Evolutionary conservation across 805 yeast species (phyloP), one percentile per base, ranked within the genome.

Genomic region (Candida awuae): DNA sequence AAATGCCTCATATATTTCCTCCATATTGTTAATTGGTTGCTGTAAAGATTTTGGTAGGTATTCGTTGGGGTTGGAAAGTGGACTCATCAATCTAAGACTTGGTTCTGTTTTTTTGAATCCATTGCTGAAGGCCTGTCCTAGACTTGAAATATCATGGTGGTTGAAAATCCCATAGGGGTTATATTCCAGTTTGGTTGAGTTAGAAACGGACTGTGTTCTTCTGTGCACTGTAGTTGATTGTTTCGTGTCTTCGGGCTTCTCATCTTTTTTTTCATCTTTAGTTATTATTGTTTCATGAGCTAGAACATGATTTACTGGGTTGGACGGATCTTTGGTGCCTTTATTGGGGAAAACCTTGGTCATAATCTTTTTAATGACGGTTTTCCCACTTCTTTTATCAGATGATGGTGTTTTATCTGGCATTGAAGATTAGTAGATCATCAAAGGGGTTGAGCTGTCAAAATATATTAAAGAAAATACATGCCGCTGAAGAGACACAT

Each of bases 11-110:
- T 74, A 83, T 40, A 72, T 74, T 32, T 77, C 80, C 22, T 68
- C 64, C 35, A 83, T 57, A 31, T 68, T 66, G 3, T 66, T 59
- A 38, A 66, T 65, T 1, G 59, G 57, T 52, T 78, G 75, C 37
- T 71, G 64, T 45, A 73, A 62, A 4, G 67, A 71, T 0, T 54
- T 61, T 0, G 90, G 88, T 15, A 83, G 56, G 45, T 57, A 66
- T n/a, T 68, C 71, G 51, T 81, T 80, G 1, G 90, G 90, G 45
- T 74, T 71, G 10, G 69, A 71, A 12, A 79, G 70, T 1, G 90
- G 86, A 44, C 73, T 63, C 2, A 77, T 70, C 41, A 82, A 58
- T 16, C 73, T 57, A 16, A 73, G 62, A 20, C 67, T 67, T 30
- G 67, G 65, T 32, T 46, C 49, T 9, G 28, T 28, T 15, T 33